phyloP scores from a whole-genome alignment of 768 basidiomycete species.

The Naganishia friedmannii region DNA sequence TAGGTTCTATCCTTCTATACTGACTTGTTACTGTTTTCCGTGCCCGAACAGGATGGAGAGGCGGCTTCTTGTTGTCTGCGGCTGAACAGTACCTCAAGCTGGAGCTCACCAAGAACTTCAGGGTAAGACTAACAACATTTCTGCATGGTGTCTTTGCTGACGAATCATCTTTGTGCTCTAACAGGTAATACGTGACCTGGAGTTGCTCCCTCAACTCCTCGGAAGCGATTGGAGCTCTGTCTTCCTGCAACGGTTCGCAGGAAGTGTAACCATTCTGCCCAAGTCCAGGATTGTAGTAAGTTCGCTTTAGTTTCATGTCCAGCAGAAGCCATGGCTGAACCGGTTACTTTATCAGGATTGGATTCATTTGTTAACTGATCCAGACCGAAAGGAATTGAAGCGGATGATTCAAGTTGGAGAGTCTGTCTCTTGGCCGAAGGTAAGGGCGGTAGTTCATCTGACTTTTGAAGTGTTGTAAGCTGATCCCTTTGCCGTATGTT shows the following conservation, averaged over 20 bases:
- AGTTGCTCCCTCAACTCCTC: constrained; percentile 85
- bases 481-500: not conserved
- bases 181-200: constrained; percentile 87
- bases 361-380: constrained; percentile 78
- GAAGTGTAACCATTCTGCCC: constrained; percentile 52
- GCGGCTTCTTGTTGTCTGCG: constrained; percentile 86
- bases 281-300: constrained; percentile 71
- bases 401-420: constrained; percentile 85
- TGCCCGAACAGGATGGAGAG: constrained; percentile 71
- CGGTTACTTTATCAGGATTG: constrained; percentile 62
- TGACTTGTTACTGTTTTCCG: not conserved
- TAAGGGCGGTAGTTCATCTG: constrained; percentile 48
- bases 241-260: constrained; percentile 85
- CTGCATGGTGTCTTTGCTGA: constrained; percentile 5
- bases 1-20: not conserved
- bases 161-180: not conserved
- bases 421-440: constrained; percentile 94
- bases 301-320: constrained; percentile 29
- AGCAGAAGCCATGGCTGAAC: not conserved
- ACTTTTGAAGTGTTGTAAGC: not conserved
- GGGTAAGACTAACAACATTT: constrained; percentile 42
- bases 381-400: constrained; percentile 71
- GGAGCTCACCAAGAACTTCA: constrained; percentile 94
- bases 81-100: constrained; percentile 93
- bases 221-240: constrained; percentile 97